Base-by-base conservation (phyloP, 2,329 filamentous ascomycete species). In the Epichloe glyceriae region DNA sequence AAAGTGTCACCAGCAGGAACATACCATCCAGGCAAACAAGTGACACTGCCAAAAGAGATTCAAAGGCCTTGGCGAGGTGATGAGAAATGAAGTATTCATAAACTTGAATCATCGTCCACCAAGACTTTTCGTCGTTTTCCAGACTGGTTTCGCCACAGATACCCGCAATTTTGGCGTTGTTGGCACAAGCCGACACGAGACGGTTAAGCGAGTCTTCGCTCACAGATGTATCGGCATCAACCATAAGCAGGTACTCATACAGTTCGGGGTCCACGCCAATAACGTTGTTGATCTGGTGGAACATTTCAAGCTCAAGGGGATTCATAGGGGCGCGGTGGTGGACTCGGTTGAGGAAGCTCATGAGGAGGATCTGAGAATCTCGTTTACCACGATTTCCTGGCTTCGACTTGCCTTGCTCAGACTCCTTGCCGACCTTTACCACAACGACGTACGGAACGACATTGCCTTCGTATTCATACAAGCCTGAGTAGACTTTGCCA, bases 81-180 rank as follows among this genome's bases (percentile, higher is more conserved):
- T 98, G 93, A 33, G 93, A 97, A 64, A 98, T 98, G 68, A 90
- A 98, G 74, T 98, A 98, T 68, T 98, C 93, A 71, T 98, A 98
- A 57, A 98, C 93, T 67, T 98, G 93, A 62, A 98, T 98, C 93
- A 98, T 98, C 12, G 93, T 98, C 88, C 88, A 95, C 89, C 90
- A 97, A 61, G 84, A 90, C 58, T 84, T 79, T 61, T 96, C 88
- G 66, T 96, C 91, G 62, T 98, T 98, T 65, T 96, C 87, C 61
- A 98, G 75, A 67, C 85, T 93, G 2, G 93, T 98, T 67, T 98
- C 93, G 64, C 93, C 93, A 66, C 93, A 98, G 55, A 97, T 96
- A 70, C 91, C 93, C 22, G 88, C 89, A 71, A 98, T 95, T 73
- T 94, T 95, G 34, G 88, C 84, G 65, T 98, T 88, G 62, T 96